phyloP scores from a whole-genome alignment of 2,329 filamentous ascomycete genomes.

The Colletotrichum sp. region DNA sequence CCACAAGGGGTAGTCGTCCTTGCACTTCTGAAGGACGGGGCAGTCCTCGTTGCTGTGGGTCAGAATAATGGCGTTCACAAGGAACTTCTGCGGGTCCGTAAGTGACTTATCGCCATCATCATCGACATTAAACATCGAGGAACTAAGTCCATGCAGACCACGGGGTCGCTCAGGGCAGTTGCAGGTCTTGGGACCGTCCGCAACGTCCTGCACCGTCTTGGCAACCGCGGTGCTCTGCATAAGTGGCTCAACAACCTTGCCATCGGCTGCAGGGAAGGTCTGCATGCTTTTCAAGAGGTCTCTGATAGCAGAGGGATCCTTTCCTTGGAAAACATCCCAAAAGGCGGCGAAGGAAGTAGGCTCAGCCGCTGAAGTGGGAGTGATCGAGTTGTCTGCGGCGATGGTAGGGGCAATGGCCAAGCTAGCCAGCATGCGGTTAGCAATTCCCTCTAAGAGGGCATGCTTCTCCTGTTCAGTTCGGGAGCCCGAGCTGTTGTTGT shows the following conservation, averaged over 20 bases:
- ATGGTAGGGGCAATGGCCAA: background rate
- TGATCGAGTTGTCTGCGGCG: background rate
- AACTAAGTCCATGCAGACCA: background rate
- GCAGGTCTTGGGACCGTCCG: background rate
- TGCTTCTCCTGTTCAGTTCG: background rate
- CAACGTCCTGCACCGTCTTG: background rate
- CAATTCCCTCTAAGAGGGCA: background rate
- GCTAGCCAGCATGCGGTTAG: background rate
- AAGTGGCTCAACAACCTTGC: background rate
- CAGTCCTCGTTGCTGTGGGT: background rate
- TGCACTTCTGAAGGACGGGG: background rate
- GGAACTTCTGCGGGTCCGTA: background rate
- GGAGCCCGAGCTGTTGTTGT: background rate
- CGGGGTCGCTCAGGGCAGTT: background rate
- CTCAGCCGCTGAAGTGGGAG: background rate
- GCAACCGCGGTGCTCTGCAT: background rate
- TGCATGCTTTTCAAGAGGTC: background rate
- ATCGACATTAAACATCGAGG: background rate
- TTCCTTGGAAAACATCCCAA: background rate
- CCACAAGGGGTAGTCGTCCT: background rate
- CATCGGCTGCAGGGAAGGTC: background rate
- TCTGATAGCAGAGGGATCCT: background rate
- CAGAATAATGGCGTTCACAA: background rate
- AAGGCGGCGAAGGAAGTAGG: background rate
- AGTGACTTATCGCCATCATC: background rate